Evolutionary conservation across 306 rosid species (phyloP), one percentile per base, ranked within the genome.

Genomic region (Dalbergia cochinchinensis): DNA sequence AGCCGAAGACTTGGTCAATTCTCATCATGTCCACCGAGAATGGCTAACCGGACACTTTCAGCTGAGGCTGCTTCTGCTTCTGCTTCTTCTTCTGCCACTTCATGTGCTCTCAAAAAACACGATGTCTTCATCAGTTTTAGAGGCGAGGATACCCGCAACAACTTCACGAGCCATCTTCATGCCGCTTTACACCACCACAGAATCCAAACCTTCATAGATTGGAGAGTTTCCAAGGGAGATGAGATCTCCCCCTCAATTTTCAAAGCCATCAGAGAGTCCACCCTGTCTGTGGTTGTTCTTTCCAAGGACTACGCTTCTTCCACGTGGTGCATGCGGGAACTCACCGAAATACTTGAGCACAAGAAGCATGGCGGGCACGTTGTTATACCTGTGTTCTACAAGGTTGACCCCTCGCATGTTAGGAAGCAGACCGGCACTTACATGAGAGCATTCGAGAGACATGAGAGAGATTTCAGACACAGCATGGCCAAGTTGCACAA

Each of bases 81-180:
- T 7, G 50, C 57, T 50, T 50, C 57, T 13, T 11, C 55, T 14
- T 62, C 60, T 44, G 15, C 59, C 13, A 42, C 47, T 6, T 60
- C 69, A 0, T 14, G 0, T 73, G 61, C 44, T 62, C 34, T 62
- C n/a, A 64, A 48, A 12, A 76, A 12, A 63, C 51, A 76, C 7
- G 80, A 76, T 34, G 80, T 76, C 19, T 76, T 63, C 1, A 76
- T 76, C 37, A 76, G 80, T 47, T 75, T 75, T 47, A 75, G 79
- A 75, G 79, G 79, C 6, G 70, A 74, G 60, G 79, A 75, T 22
- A 76, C 80, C 0, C 80, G 80, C 53, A 48, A 76, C 15, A 63
- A 20, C 51, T 76, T 76, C 72, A 76, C 50, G 48, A 76, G 80
- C 72, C 80, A 76, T 50, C 80, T 76, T 35, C 7, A 64, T 63